Conservation (phyloP, 2,329 filamentous ascomycete species). For the Corynespora cassiicola region DNA sequence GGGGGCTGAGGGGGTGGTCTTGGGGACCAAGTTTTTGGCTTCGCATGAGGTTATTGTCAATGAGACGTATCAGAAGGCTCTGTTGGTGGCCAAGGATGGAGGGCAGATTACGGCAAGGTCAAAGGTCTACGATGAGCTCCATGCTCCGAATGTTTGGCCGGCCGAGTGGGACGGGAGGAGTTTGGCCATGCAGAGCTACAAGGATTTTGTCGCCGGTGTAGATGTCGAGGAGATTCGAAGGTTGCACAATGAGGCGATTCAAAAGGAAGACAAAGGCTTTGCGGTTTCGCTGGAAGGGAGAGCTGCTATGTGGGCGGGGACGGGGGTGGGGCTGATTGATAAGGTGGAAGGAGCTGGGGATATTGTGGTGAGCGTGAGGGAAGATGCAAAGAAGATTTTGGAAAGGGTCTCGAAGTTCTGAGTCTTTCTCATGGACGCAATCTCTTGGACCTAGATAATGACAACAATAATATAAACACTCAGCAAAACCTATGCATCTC, state of each 20-base stretch:
- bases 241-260: slow-evolving; percentile 54
- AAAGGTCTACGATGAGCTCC: slow-evolving; percentile 59
- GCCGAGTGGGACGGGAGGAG: slow-evolving; percentile 63
- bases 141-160: slow-evolving; percentile 66
- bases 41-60: slow-evolving; percentile 54
- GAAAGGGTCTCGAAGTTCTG: slow-evolving; percentile 17
- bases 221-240: slow-evolving; percentile 51
- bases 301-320: slow-evolving; percentile 65
- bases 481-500: too few relatives aligned
- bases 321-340: slow-evolving; percentile 65
- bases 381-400: slow-evolving; percentile 45
- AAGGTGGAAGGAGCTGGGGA: slow-evolving; percentile 56
- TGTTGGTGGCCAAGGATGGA: slow-evolving; percentile 57
- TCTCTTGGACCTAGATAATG: too few relatives aligned
- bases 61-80: slow-evolving; percentile 52
- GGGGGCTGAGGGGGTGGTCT: slow-evolving; percentile 60
- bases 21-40: slow-evolving; percentile 72
- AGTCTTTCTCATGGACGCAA: too few relatives aligned
- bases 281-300: slow-evolving; percentile 57
- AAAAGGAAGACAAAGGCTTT: slow-evolving; percentile 58
- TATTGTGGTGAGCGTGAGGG: slow-evolving; percentile 55
- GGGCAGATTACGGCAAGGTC: slow-evolving; percentile 57
- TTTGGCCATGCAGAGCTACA: slow-evolving; percentile 60
- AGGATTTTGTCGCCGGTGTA: slow-evolving; percentile 47
- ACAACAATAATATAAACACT: too few relatives aligned